Conservation (phyloP, 2,329 filamentous ascomycete genomes). For the Verticillium albo-atrum region DNA sequence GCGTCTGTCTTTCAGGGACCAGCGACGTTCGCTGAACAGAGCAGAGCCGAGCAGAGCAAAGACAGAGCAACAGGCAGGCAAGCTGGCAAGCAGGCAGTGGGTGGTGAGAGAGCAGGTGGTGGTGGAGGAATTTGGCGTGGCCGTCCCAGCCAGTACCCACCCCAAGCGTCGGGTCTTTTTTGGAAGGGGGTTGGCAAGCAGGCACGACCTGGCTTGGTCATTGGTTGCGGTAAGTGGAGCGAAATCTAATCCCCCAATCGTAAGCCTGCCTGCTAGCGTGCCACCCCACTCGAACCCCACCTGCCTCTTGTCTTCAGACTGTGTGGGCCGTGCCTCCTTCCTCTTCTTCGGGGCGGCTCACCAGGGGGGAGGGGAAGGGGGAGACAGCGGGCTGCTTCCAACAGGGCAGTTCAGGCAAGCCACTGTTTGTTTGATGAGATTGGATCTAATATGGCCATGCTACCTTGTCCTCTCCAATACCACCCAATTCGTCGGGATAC, state of each 20-base stretch:
- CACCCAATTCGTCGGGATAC: neutral
- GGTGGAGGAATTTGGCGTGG: neutral
- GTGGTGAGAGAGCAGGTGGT: neutral
- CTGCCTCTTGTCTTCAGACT: neutral
- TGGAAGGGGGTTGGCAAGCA: neutral
- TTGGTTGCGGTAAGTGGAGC: neutral
- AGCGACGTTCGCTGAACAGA: neutral
- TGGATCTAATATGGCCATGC: neutral
- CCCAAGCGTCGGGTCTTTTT: neutral
- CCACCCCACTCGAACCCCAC: neutral
- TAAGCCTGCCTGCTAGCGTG: neutral
- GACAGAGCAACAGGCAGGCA: neutral
- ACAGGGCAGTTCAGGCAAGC: neutral
- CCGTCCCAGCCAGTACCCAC: neutral
- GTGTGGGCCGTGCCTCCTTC: neutral
- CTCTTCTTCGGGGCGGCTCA: neutral
- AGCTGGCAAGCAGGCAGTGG: neutral
- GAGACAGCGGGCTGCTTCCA: neutral
- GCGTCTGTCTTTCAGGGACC: neutral
- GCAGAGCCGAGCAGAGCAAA: neutral
- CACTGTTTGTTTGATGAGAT: neutral
- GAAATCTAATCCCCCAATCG: neutral
- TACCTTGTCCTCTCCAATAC: neutral
- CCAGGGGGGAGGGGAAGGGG: neutral
- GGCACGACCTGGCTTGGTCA: neutral